Conservation (phyloP, 2,329 filamentous ascomycete species). For the Venturia aucupariae region DNA sequence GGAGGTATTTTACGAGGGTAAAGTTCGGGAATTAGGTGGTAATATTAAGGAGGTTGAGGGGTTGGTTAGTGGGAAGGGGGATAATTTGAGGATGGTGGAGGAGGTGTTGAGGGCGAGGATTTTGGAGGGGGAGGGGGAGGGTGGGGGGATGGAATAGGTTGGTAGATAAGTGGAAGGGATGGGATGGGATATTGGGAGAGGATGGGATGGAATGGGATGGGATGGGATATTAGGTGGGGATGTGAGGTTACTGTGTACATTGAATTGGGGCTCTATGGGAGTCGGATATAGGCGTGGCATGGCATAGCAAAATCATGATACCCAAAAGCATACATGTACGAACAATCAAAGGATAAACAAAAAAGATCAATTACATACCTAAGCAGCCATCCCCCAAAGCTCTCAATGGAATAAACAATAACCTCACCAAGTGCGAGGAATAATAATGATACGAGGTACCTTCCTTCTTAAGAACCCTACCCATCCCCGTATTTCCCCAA, state of each 20-base stretch:
- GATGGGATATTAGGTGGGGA: no score
- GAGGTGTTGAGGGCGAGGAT: slow-evolving; percentile 37
- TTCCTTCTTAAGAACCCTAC: no score
- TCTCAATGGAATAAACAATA: no score
- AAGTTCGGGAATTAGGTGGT: slow-evolving; percentile 55
- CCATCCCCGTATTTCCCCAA: no score
- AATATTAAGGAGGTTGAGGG: slow-evolving; percentile 61
- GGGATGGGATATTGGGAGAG: background rate
- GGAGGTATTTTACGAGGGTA: slow-evolving; percentile 56
- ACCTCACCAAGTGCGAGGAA: no score
- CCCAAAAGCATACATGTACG: background rate
- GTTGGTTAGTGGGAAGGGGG: slow-evolving; percentile 66
- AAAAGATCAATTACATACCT: no score
- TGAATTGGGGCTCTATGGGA: no score
- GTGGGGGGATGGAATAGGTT: background rate
- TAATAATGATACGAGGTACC: no score
- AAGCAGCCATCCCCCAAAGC: no score
- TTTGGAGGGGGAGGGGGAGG: background rate
- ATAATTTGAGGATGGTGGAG: slow-evolving; percentile 78
- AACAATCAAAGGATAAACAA: no score
- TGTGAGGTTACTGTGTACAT: no score
- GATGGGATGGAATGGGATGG: background rate
- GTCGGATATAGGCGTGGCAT: background rate
- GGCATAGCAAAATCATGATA: background rate
- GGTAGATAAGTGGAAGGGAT: background rate